These are phyloP conservation scores for Teratosphaeriaceae sp. DNA, from an alignment of 2,329 filamentous ascomycete species.

Conservation along the genomic window DNA sequence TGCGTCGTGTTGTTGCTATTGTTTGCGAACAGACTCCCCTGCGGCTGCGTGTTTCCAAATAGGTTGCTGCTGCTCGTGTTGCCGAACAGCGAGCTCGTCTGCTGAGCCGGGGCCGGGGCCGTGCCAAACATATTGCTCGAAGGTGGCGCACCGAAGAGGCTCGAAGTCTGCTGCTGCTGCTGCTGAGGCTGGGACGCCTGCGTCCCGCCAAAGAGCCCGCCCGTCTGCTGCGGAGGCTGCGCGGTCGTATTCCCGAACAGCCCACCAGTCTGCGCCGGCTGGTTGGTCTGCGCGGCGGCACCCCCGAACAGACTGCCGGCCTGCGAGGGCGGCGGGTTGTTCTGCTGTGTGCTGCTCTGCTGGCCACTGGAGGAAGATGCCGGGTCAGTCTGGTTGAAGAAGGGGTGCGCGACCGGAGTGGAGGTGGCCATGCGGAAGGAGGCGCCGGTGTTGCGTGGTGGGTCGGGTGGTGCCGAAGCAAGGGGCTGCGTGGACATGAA, in stretches of 20 bases:
- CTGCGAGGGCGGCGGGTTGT: constrained; percentile 9
- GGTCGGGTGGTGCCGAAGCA: constrained; percentile 6
- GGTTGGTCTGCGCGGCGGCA: constrained; percentile 17
- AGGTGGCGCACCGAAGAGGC: constrained; percentile 3
- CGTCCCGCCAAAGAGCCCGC: constrained; percentile 16
- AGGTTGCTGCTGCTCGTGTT: constrained; percentile 15
- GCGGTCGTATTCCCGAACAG: constrained; percentile 8
- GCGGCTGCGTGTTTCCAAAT: constrained; percentile 16
- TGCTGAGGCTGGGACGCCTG: constrained; percentile 17
- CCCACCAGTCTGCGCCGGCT: constrained; percentile 16
- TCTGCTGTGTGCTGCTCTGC: constrained; percentile 8
- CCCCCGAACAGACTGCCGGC: constrained; percentile 13
- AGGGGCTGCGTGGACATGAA: background rate
- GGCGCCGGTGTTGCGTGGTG: background rate
- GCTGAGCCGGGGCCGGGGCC: constrained; percentile 1
- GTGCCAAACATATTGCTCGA: too few species aligned
- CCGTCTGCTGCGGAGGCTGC: constrained; percentile 6
- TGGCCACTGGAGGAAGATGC: constrained; percentile 12
- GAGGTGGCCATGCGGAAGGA: background rate
- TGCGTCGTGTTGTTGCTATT: constrained; percentile 4
- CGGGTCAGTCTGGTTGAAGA: constrained; percentile 3
- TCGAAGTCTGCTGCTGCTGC: constrained; percentile 3
- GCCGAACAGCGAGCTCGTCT: constrained; percentile 21
- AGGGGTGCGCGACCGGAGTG: background rate
- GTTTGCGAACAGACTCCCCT: constrained; percentile 22